A percentile compares a stretch with the other conserved stretches of the same genome.
These are phyloP conservation scores for Favolaschia claudopus DNA, from an alignment of 768 basidiomycete genomes.

Conservation along the genomic window DNA sequence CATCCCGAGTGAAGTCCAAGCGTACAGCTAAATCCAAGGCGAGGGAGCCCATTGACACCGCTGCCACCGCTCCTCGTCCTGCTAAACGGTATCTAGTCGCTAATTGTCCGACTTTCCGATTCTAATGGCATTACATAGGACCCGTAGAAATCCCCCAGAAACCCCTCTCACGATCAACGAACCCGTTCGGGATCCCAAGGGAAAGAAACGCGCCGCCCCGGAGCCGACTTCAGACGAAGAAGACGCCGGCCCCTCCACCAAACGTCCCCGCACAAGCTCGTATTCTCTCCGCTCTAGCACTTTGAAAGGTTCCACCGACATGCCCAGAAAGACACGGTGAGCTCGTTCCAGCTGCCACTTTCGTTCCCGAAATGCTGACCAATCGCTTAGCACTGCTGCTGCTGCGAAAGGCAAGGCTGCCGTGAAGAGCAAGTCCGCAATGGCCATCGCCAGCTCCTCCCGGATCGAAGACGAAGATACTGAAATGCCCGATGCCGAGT, in stretches of 20 bases:
- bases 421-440: conserved; percentile 61
- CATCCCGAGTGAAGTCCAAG: conserved; percentile 50
- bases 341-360: conserved; percentile 28
- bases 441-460: conserved; percentile 69
- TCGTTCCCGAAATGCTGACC: conserved; percentile 12
- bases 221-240: conserved; percentile 77
- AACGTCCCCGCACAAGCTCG: conserved; percentile 67
- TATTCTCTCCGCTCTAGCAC: conserved; percentile 75
- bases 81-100: conserved; percentile 68
- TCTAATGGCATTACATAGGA: conserved; percentile 50
- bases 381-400: conserved; percentile 33
- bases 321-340: conserved; percentile 81
- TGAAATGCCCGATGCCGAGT: conserved; percentile 77
- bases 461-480: conserved; percentile 74
- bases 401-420: conserved; percentile 67
- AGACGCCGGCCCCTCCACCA: conserved; percentile 60
- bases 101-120: conserved; percentile 29
- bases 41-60: conserved; percentile 65
- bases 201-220: conserved; percentile 90
- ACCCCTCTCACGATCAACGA: conserved; percentile 75
- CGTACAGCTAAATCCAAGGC: conserved; percentile 70
- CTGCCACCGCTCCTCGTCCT: conserved; percentile 47
- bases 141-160: conserved; percentile 59
- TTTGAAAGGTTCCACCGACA: conserved; percentile 53
- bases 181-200: conserved; percentile 77